These are phyloP conservation scores for Platanthera zijinensis DNA, from an alignment of 106 monocot genomes.

Conservation along the genomic window DNA sequence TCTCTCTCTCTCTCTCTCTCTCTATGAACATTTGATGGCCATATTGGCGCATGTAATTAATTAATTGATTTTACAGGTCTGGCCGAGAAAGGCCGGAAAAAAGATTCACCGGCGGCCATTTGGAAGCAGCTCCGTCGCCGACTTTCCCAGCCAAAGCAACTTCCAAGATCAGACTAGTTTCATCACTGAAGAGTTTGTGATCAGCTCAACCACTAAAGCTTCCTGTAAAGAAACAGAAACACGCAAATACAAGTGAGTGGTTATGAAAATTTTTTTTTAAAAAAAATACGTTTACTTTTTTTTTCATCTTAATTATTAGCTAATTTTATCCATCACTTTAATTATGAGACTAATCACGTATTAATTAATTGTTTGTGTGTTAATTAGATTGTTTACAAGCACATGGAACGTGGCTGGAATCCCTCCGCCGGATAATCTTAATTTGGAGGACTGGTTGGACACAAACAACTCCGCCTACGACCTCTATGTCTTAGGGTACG, in stretches of 20 bases:
- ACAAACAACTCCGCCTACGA: slow-evolving; percentile 35
- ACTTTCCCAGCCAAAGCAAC: slow-evolving; percentile 17
- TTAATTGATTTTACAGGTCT: slow-evolving; percentile 14
- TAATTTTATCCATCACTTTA: too few relatives aligned
- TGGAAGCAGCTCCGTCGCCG: slow-evolving; percentile 24
- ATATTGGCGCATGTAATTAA: background rate
- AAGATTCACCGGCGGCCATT: slow-evolving; percentile 34
- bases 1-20: background rate
- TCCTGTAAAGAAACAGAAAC: slow-evolving; percentile 19
- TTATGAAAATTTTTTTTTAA: too few relatives aligned
- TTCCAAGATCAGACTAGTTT: background rate
- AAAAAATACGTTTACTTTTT: background rate
- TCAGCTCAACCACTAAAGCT: slow-evolving; percentile 4
- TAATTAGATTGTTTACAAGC: slow-evolving; percentile 42
- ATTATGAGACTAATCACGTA: too few relatives aligned
- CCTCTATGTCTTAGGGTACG: slow-evolving; percentile 71
- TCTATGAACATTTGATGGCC: background rate
- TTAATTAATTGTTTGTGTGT: background rate
- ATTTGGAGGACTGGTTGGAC: slow-evolving; percentile 66
- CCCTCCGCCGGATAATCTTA: slow-evolving; percentile 31
- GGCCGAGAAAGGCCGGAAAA: slow-evolving; percentile 47
- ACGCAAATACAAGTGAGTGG: slow-evolving; percentile 47
- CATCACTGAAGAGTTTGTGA: background rate
- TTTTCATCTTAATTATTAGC: background rate
- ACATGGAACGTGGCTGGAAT: slow-evolving; percentile 75